phyloP scores from a whole-genome alignment of 2,329 filamentous ascomycete species.

The Colletotrichum sansevieriae region DNA sequence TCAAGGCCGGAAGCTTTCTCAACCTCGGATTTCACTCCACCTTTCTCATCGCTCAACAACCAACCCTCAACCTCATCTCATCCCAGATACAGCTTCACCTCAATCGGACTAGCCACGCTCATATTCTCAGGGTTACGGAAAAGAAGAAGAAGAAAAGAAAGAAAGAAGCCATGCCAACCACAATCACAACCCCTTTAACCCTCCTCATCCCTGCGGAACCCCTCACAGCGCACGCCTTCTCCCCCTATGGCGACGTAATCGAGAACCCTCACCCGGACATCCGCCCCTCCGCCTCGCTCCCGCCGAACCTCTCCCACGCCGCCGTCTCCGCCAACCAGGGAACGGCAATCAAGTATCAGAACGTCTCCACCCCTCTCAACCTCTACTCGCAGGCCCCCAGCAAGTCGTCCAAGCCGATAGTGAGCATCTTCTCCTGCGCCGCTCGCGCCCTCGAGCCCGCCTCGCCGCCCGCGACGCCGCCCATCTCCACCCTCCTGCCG shows the following conservation, averaged over 20 bases:
- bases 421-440: conserved; percentile 92
- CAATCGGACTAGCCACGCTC: too few species aligned
- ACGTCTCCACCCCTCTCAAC: conserved; percentile 80
- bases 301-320: conserved; percentile 54
- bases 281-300: conserved; percentile 62
- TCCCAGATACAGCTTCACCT: neutral
- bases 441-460: conserved; percentile 65
- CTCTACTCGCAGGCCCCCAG: conserved; percentile 77
- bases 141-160: too few species aligned
- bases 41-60: neutral
- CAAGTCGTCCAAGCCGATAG: conserved; percentile 69
- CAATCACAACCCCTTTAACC: conserved; percentile 22
- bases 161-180: conserved; percentile 25
- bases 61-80: neutral
- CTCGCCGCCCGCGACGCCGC: conserved; percentile 12
- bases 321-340: conserved; percentile 83
- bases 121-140: too few species aligned
- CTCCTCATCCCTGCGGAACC: conserved; percentile 69
- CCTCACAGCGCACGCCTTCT: conserved; percentile 78
- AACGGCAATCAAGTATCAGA: conserved; percentile 86
- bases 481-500: conserved; percentile 40
- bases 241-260: conserved; percentile 86
- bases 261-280: conserved; percentile 75
- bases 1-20: neutral
- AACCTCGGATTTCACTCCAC: neutral